Conservation (phyloP, 2,329 filamentous ascomycete genomes). For the Diatrype stigma region DNA sequence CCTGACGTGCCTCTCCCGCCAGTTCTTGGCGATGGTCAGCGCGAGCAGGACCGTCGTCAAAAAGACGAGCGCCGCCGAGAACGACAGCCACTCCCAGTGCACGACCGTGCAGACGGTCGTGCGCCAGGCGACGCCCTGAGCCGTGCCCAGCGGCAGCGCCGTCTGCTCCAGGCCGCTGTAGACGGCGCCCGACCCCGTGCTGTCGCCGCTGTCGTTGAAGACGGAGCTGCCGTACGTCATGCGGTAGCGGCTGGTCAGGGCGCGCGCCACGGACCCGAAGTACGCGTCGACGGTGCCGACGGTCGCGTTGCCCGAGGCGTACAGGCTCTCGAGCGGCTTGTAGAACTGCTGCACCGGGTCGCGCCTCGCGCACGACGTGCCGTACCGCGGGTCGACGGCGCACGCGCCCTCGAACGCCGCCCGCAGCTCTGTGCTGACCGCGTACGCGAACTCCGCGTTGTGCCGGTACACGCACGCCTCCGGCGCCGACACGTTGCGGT, state of each 20-base stretch:
- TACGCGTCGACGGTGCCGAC: background rate
- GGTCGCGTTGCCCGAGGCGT: background rate
- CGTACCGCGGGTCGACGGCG: background rate
- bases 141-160: background rate
- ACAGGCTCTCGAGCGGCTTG: background rate
- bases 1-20: background rate
- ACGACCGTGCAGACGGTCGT: background rate
- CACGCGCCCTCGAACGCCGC: background rate
- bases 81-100: slow-evolving; percentile 1
- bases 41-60: background rate
- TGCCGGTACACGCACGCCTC: background rate
- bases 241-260: slow-evolving; percentile 1
- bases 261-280: background rate
- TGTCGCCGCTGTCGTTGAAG: background rate
- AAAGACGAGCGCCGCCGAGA: background rate
- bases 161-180: background rate
- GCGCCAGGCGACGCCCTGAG: background rate
- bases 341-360: background rate
- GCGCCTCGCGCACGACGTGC: background rate
- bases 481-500: background rate
- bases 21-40: background rate
- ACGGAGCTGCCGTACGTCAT: background rate
- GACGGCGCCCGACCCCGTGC: background rate
- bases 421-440: background rate
- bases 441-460: background rate